Evolutionary conservation across 179 eudicot genomes (phyloP), one percentile per base, ranked within the genome.

Genomic region (Spergularia azorica): DNA sequence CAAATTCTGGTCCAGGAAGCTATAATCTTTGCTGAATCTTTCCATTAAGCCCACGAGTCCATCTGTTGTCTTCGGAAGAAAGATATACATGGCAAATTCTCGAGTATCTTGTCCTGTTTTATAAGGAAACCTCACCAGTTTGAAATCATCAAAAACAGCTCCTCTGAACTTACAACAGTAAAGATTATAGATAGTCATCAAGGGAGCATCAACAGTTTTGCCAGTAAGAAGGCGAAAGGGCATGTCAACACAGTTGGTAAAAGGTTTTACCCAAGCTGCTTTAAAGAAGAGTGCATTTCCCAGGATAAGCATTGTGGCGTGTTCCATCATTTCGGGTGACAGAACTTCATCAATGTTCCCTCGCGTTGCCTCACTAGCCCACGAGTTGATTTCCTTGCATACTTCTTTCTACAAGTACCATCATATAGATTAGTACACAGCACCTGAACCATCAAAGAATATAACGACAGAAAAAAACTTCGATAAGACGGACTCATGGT

Each of bases 281-380:
- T 79, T 74, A 55, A 79, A 74, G 65, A 36, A 70, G 43, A 80
- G 79, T 5, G 82, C 79, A 76, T 75, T 80, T 69, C 41, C 79
- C n/a, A 75, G 72, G 58, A 75, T 51, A 60, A 80, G 83, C 38
- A 77, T 55, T 54, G 76, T 32, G 60, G 71, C 76, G 13, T 39
- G 54, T 6, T 12, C 11, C 17, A 77, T 38, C 17, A 50, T 43
- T 13, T 55, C 3, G n/a, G 80, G 76, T 55, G 76, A 77, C 18
- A 77, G 5, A 20, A 77, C 32, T 39, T 62, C 13, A 6, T 62
- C 36, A 12, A 70, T 77, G 11, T 61, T 57, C 15, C 75, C 74
- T 32, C 41, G 70, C 50, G 80, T 77, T 32, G 69, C 69, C 41
- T 63, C 57, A 32, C 60, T 61, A 9, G 65, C 80, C 80, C 80